These are phyloP conservation scores for Trypanosoma brucei DNA, from an alignment of 208 protist genomes.

Conservation along the genomic window DNA sequence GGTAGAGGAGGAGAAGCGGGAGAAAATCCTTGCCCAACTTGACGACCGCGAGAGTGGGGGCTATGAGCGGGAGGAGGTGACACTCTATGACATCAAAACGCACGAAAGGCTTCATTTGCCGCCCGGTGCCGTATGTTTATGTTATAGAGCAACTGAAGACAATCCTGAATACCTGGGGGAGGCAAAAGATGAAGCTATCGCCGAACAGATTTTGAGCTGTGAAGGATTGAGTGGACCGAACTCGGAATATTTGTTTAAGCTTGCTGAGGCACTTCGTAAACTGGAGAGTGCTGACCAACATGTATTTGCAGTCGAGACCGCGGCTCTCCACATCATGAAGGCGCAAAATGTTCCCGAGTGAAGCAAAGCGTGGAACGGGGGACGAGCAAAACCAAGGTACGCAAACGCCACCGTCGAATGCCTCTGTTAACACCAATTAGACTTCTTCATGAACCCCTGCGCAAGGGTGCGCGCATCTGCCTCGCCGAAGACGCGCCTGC, in stretches of 20 bases:
- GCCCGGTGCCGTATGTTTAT: constrained; percentile 36
- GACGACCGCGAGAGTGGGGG: constrained; percentile 66
- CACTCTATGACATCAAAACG: constrained; percentile 34
- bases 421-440: too few species aligned
- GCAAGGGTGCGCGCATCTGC: too few species aligned
- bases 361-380: constrained; percentile 7
- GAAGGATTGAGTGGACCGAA: constrained; percentile 61
- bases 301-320: constrained; percentile 60
- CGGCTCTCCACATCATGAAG: constrained; percentile 24
- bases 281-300: constrained; percentile 55
- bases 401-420: too few species aligned
- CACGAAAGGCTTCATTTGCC: constrained; percentile 15
- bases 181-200: constrained; percentile 51
- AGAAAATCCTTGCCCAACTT: constrained; percentile 43
- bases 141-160: constrained; percentile 68
- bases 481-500: too few species aligned
- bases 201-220: constrained; percentile 50
- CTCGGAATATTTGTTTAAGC: constrained; percentile 67
- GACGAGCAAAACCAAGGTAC: too few species aligned
- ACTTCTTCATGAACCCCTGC: too few species aligned
- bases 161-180: constrained; percentile 66
- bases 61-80: constrained; percentile 51
- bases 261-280: constrained; percentile 45
- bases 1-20: constrained; percentile 31
- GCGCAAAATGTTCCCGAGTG: not conserved